Evolutionary conservation across 805 yeast species (phyloP), one percentile per base, ranked within the genome.

Genomic region (Wickerhamomyces ciferrii): DNA sequence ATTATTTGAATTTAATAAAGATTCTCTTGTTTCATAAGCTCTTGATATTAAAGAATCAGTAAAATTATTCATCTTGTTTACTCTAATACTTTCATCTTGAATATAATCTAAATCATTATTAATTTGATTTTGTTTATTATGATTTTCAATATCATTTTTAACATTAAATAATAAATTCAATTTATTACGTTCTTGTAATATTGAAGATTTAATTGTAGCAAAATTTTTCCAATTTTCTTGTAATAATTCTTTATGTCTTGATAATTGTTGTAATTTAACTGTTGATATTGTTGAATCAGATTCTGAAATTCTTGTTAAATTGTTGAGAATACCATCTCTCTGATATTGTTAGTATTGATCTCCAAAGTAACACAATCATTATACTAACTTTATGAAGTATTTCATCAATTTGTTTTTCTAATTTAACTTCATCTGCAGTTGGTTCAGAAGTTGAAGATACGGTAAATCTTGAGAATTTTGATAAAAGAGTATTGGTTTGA

Each of bases 21-120:
- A 95, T 49, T 91, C 97, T 48, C 98, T 73, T 0, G 98, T 90
- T 54, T 86, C 87, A 67, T 79, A 84, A 1, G 97, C 98, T 61
- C 85, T 91, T n/a, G 77, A 76, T 35, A 92, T 74, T 48, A 94
- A 70, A 39, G 84, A 69, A 61, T 94, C 97, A 15, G 96, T 87
- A 43, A 90, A 70, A 39, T 75, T 72, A 61, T 89, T 83, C 39
- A 94, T 81, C 43, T 74, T 73, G 53, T 87, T 87, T 18, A 85
- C 84, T 43, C 96, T 71, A 35, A 76, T 70, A 8, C 88, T 66
- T 65, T 92, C 99, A 48, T 85, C 82, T 47, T 84, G 73, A 61
- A 87, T 81, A 62, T 92, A 92, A 50, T 81, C 87, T 51, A 84
- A 80, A 46, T 82, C 87, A 53, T 66, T 66, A 37, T 53, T 58